phyloP scores from a whole-genome alignment of 2,329 filamentous ascomycete species.

The Cercospora sesami region DNA sequence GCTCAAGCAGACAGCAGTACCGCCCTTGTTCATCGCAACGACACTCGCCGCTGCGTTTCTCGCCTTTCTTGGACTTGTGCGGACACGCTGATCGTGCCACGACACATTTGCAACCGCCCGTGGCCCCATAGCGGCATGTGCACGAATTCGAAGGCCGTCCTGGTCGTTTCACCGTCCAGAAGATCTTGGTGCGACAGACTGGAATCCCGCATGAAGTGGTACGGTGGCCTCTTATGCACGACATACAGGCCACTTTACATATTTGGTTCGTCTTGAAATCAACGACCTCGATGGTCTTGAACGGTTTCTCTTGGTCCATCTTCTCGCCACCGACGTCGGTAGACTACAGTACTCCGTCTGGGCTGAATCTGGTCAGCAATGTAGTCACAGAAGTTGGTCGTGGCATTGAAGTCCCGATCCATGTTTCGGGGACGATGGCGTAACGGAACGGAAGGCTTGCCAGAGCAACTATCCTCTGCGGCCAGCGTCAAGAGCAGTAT shows the following conservation, averaged over 20 bases:
- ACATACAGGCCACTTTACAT: conserved; percentile 41
- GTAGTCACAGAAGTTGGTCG: conserved; percentile 3
- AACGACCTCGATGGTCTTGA: conserved; percentile 41
- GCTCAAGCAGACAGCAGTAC: conserved; percentile 38
- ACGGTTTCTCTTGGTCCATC: conserved; percentile 37
- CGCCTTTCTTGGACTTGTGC: conserved; percentile 40
- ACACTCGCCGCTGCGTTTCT: conserved; percentile 38
- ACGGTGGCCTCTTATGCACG: conserved; percentile 40
- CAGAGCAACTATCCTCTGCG: conserved; percentile 4
- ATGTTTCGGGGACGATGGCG: conserved; percentile 4
- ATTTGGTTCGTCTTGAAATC: conserved; percentile 36
- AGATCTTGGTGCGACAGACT: conserved; percentile 39
- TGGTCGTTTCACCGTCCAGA: conserved; percentile 41
- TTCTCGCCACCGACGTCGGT: neutral
- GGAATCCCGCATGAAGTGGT: conserved; percentile 40
- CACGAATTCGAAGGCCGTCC: conserved; percentile 39
- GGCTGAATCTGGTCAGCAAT: conserved; percentile 19
- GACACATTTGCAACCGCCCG: conserved; percentile 39
- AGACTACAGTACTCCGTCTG: neutral
- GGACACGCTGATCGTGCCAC: conserved; percentile 37
- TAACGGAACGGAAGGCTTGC: conserved; percentile 1
- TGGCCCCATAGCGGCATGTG: conserved; percentile 37
- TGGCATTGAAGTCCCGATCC: conserved; percentile 12
- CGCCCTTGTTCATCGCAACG: conserved; percentile 40
- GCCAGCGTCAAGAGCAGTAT: conserved; percentile 14